These are phyloP conservation scores for Yamadazyma atlantica DNA, from an alignment of 1,139 yeast species.

Conservation along the genomic window DNA sequence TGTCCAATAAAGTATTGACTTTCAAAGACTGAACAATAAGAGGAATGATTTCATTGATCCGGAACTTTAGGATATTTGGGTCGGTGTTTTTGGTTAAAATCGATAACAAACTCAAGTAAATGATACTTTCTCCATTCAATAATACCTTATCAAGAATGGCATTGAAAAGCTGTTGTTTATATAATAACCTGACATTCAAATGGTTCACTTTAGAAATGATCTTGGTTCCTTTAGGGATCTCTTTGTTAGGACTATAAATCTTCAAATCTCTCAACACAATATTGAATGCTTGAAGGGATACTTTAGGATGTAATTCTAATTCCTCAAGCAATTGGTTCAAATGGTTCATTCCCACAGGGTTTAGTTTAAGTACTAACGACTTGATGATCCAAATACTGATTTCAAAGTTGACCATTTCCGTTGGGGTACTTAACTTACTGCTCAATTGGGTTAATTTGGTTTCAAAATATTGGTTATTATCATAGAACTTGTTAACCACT, in stretches of 20 bases:
- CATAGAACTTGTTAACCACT: slow-evolving; percentile 49
- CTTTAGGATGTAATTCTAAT: slow-evolving; percentile 31
- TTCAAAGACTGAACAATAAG: slow-evolving; percentile 65
- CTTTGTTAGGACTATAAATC: slow-evolving; percentile 45
- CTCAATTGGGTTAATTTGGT: slow-evolving; percentile 2
- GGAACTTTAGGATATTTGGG: slow-evolving; percentile 57
- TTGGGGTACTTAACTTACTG: slow-evolving; percentile 3
- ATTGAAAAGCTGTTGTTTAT: slow-evolving; percentile 77
- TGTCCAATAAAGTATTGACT: slow-evolving; percentile 49
- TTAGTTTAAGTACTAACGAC: slow-evolving; percentile 63
- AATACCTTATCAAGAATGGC: slow-evolving; percentile 49
- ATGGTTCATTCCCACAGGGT: slow-evolving; percentile 44
- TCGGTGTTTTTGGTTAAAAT: slow-evolving; percentile 61
- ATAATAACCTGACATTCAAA: slow-evolving; percentile 61
- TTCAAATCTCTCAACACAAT: slow-evolving; percentile 66
- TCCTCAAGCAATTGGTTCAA: slow-evolving; percentile 37
- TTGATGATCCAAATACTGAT: slow-evolving; percentile 67
- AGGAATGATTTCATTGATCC: slow-evolving; percentile 65
- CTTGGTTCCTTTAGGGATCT: slow-evolving; percentile 21
- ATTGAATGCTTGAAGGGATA: slow-evolving; percentile 58
- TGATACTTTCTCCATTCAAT: slow-evolving; percentile 33
- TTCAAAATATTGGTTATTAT: slow-evolving; percentile 9
- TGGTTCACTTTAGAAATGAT: slow-evolving; percentile 52
- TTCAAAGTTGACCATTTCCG: slow-evolving; percentile 39
- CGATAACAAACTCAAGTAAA: slow-evolving; percentile 65